Conservation (phyloP, 1,284 basidiomycete species). For the Blastosporella zonata region DNA sequence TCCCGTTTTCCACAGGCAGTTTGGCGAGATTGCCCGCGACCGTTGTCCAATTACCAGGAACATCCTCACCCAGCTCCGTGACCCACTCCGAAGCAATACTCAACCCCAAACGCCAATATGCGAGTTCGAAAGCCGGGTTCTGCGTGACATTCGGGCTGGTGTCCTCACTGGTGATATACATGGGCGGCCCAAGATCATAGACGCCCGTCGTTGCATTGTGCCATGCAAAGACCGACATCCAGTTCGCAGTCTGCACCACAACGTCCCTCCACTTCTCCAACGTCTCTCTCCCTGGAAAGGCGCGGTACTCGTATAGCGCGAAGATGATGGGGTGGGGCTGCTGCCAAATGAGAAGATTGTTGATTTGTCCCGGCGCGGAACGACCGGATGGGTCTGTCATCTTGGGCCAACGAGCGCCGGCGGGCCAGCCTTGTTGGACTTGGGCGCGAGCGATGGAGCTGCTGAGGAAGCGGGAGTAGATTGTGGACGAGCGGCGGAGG, state of each 20-base stretch:
- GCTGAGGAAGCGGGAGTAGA: conserved; percentile 48
- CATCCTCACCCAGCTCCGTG: conserved; percentile 36
- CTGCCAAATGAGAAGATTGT: conserved; percentile 62
- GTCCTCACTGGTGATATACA: conserved; percentile 58
- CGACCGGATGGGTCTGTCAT: conserved; percentile 62
- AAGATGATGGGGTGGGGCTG: conserved; percentile 59
- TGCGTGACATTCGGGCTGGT: conserved; percentile 50
- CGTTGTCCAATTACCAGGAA: conserved; percentile 40
- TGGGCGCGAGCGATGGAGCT: conserved; percentile 45
- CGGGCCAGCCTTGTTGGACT: conserved; percentile 47
- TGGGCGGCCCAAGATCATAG: conserved; percentile 57
- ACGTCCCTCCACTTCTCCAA: conserved; percentile 50
- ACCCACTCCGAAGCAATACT: conserved; percentile 49
- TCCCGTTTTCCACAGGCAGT: conserved; percentile 46
- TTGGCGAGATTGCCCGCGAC: conserved; percentile 47
- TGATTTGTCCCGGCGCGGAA: conserved; percentile 56
- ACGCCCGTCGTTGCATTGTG: conserved; percentile 43
- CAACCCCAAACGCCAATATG: conserved; percentile 56
- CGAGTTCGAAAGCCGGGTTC: conserved; percentile 57
- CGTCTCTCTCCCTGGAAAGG: conserved; percentile 36
- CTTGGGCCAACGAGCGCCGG: conserved; percentile 60
- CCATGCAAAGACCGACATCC: conserved; percentile 58
- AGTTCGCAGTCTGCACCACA: conserved; percentile 52
- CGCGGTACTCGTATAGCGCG: conserved; percentile 55
- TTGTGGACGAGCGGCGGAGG: conserved; percentile 39